Evolutionary conservation across 805 yeast genomes (phyloP).

Genomic region (Komagataella ulmi): DNA sequence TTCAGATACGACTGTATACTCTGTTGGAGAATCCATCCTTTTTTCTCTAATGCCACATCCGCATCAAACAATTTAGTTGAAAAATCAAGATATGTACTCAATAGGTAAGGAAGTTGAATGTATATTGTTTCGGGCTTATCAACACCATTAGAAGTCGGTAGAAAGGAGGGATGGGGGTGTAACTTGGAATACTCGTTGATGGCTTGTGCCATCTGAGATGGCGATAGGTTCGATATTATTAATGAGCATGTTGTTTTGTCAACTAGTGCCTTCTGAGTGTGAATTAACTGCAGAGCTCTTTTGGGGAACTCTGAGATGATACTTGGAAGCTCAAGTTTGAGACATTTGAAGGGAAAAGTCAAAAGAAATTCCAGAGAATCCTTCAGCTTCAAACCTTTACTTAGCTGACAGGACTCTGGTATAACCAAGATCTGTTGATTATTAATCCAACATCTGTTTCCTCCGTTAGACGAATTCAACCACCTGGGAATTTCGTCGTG

Average conservation of each 20-base stretch:
- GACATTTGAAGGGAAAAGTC: constrained; percentile 15
- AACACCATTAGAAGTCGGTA: neutral
- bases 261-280: neutral
- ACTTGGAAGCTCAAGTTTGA: neutral
- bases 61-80: neutral
- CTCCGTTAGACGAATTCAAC: constrained; percentile 29
- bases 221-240: neutral
- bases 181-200: neutral
- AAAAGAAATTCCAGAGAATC: constrained; percentile 28
- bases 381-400: constrained; percentile 19
- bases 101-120: neutral
- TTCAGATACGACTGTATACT: neutral
- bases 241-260: neutral
- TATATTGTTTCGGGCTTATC: neutral
- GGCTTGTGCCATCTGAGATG: neutral
- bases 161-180: neutral
- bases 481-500: constrained; percentile 32
- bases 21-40: neutral
- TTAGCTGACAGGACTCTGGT: constrained; percentile 21
- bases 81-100: neutral
- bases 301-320: neutral
- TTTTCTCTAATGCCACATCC: neutral
- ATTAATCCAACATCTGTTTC: constrained; percentile 41
- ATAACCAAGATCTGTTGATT: constrained; percentile 24
- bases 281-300: neutral